phyloP scores from a whole-genome alignment of 805 yeast genomes.

The Candida krabiensis region DNA sequence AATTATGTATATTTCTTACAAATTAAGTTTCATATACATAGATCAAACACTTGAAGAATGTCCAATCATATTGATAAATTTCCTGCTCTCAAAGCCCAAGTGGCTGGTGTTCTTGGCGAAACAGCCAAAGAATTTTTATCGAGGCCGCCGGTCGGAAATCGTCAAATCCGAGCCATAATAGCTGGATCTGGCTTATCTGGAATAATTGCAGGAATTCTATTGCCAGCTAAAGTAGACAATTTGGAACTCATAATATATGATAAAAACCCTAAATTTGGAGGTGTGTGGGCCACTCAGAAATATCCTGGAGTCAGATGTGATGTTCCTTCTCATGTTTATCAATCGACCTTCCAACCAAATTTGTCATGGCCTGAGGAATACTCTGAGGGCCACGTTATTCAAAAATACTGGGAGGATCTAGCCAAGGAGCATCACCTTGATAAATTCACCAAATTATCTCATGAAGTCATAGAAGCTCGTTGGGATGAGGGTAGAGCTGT shows the following conservation, averaged over 20 bases:
- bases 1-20: no score
- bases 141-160: background rate
- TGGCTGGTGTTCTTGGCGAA: background rate
- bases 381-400: constrained; percentile 2
- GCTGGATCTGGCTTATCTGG: constrained; percentile 1
- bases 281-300: constrained; percentile 1
- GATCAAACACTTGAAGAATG: no score
- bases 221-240: constrained; percentile 1
- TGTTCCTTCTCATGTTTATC: constrained; percentile 1
- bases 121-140: constrained; percentile 1
- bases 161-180: background rate
- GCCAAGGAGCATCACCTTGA: background rate
- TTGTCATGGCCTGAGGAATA: constrained; percentile 1
- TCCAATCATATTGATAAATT: background rate
- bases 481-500: background rate
- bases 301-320: constrained; percentile 1
- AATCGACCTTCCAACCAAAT: background rate
- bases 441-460: constrained; percentile 1
- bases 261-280: background rate
- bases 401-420: constrained; percentile 1
- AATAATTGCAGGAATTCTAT: background rate
- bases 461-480: background rate
- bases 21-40: no score
- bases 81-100: background rate
- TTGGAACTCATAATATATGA: background rate